phyloP scores from a whole-genome alignment of 2,329 filamentous ascomycete species.

The Stagonosporopsis vannaccii region DNA sequence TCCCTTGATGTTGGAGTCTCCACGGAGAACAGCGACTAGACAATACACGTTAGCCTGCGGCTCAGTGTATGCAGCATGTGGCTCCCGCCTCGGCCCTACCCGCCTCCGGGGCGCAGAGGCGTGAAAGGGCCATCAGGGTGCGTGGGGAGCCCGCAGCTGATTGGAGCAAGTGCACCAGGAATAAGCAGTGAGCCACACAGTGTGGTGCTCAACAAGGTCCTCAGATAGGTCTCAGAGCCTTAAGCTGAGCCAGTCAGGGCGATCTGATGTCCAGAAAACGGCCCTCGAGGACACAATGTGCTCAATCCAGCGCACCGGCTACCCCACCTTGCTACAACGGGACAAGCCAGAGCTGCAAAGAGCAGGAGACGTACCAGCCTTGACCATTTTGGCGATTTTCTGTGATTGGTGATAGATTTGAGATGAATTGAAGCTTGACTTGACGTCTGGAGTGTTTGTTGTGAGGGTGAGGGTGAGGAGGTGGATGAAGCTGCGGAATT shows the following conservation, averaged over 20 bases:
- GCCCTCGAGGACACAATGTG: constrained; percentile 56
- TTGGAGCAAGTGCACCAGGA: constrained; percentile 31
- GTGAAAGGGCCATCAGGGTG: constrained; percentile 42
- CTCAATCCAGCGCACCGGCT: constrained; percentile 64
- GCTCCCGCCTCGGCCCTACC: constrained; percentile 11
- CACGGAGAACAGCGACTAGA: constrained; percentile 92
- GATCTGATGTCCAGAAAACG: constrained; percentile 19
- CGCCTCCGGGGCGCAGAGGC: constrained; percentile 1
- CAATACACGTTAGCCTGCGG: background rate
- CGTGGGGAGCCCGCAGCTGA: constrained; percentile 25
- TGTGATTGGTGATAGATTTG: constrained; percentile 27
- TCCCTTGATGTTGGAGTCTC: constrained; percentile 94
- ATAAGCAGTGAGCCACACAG: constrained; percentile 15
- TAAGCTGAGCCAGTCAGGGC: constrained; percentile 30
- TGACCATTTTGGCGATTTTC: constrained; percentile 87
- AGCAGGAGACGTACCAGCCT: constrained; percentile 77
- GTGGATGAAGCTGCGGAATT: constrained; percentile 11
- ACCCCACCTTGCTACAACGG: constrained; percentile 44
- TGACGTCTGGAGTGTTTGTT: constrained; percentile 19
- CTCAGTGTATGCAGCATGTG: too few relatives aligned
- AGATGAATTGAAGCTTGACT: constrained; percentile 24
- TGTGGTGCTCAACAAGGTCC: constrained; percentile 33
- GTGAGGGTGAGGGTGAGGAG: constrained; percentile 18
- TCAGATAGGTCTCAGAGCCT: constrained; percentile 20
- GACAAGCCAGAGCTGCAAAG: constrained; percentile 28